phyloP scores from a whole-genome alignment of 345 rosid species.

The Salix viminalis region DNA sequence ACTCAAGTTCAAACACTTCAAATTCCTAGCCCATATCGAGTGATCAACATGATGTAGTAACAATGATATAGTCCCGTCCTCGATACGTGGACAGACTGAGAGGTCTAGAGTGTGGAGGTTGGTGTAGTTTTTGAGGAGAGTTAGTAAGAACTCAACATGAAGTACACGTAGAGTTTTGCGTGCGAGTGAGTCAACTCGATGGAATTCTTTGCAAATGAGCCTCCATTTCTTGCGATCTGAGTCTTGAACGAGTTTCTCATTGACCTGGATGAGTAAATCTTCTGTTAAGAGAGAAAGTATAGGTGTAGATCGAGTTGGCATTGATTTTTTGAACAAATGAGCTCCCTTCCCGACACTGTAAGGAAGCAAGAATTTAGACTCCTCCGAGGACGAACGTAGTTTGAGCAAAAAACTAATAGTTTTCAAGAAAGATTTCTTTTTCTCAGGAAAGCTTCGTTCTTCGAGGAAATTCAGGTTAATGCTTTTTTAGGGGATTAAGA shows the following conservation, averaged over 20 bases:
- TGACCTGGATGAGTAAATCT: constrained; percentile 60
- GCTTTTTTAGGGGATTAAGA: background rate
- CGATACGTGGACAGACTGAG: constrained; percentile 70
- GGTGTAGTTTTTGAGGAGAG: constrained; percentile 46
- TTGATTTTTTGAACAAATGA: background rate
- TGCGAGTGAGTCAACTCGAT: constrained; percentile 53
- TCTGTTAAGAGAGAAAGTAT: constrained; percentile 51
- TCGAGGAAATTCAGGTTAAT: background rate
- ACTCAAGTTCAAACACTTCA: constrained; percentile 54
- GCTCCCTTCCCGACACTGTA: background rate
- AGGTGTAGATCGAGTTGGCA: constrained; percentile 26
- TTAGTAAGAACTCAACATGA: constrained; percentile 55
- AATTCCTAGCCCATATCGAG: constrained; percentile 31
- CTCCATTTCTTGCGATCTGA: constrained; percentile 66
- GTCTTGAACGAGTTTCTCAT: constrained; percentile 36
- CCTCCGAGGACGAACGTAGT: background rate
- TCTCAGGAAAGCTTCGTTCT: background rate
- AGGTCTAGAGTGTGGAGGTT: constrained; percentile 60
- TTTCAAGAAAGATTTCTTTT: background rate
- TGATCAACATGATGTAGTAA: constrained; percentile 23
- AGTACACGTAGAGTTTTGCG: constrained; percentile 58
- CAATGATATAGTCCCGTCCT: constrained; percentile 50
- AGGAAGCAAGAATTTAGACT: background rate
- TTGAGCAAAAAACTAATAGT: background rate
- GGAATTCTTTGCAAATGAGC: constrained; percentile 66